Percentiles rank a stretch among this genome's conserved stretches.
Conservation (phyloP, 1,284 basidiomycete species). For the Ceratobasidium sp. region DNA sequence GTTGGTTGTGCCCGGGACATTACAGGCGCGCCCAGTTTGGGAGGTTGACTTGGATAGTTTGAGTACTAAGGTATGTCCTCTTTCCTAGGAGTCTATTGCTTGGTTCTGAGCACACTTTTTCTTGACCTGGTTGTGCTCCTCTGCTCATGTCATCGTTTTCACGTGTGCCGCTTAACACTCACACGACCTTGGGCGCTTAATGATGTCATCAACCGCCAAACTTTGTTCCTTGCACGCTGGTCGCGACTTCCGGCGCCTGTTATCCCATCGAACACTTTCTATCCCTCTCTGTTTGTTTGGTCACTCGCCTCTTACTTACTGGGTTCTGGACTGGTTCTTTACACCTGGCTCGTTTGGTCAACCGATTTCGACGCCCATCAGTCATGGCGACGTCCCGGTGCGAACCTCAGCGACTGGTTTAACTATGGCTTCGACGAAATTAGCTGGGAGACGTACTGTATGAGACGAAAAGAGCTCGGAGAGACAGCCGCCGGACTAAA, state of each 20-base stretch:
- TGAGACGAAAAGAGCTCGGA: constrained; percentile 84
- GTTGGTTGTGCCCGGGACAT: constrained; percentile 64
- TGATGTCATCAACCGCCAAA: constrained; percentile 28
- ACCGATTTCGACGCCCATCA: neutral
- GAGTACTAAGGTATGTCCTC: constrained; percentile 18
- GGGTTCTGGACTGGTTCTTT: neutral
- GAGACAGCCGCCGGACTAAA: constrained; percentile 83
- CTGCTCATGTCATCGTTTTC: neutral
- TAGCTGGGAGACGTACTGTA: constrained; percentile 93
- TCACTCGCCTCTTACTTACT: neutral
- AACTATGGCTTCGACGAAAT: constrained; percentile 99
- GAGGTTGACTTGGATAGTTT: constrained; percentile 81
- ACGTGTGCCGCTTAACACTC: neutral
- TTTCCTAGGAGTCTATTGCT: neutral
- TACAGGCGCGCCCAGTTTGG: constrained; percentile 77
- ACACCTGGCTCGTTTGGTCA: neutral
- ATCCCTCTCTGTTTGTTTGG: neutral
- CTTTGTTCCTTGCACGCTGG: neutral
- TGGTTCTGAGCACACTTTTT: neutral
- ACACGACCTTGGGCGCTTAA: constrained; percentile 28
- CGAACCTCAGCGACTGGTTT: constrained; percentile 97
- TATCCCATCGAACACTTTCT: neutral
- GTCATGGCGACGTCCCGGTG: constrained; percentile 89
- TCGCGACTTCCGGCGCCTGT: neutral
- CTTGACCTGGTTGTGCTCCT: neutral